Conservation (phyloP, 164 flowering plant genomes). For the Magnolia changhungtana region DNA sequence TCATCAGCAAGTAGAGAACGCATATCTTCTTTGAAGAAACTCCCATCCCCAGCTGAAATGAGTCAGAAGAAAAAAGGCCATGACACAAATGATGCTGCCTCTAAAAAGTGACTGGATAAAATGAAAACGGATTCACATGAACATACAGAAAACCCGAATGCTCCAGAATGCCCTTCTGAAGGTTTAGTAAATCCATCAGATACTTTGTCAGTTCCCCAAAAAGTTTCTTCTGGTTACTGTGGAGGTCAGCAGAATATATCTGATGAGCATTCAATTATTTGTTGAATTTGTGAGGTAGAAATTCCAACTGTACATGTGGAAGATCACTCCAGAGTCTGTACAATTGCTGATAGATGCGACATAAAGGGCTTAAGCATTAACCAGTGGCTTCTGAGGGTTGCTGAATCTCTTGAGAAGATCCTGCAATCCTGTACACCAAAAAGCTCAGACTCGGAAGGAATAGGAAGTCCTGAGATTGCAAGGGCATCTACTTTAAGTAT, state of each 20-base stretch:
- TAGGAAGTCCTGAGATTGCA: constrained; percentile 46
- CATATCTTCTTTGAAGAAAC: constrained; percentile 96
- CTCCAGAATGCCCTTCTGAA: constrained; percentile 33
- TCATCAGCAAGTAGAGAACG: constrained; percentile 60
- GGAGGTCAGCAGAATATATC: constrained; percentile 48
- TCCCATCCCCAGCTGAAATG: constrained; percentile 75
- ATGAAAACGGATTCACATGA: constrained; percentile 16
- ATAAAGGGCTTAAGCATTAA: constrained; percentile 82
- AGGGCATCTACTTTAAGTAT: constrained; percentile 34
- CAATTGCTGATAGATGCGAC: constrained; percentile 95
- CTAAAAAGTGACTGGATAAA: constrained; percentile 38
- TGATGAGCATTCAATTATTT: constrained; percentile 72
- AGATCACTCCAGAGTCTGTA: constrained; percentile 91
- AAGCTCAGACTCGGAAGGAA: constrained; percentile 40
- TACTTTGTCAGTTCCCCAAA: constrained; percentile 32
- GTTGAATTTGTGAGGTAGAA: constrained; percentile 96
- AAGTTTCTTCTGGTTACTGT: constrained; percentile 50
- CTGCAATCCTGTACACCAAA: constrained; percentile 69
- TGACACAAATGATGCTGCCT: constrained; percentile 36
- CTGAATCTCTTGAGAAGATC: constrained; percentile 80
- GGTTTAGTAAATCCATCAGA: constrained; percentile 14
- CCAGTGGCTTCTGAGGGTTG: constrained; percentile 85
- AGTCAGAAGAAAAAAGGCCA: constrained; percentile 49
- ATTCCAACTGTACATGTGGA: constrained; percentile 89
- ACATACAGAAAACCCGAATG: constrained; percentile 27